These are phyloP conservation scores for Malassezia dermatis DNA, from an alignment of 1,284 basidiomycete genomes.

Conservation along the genomic window DNA sequence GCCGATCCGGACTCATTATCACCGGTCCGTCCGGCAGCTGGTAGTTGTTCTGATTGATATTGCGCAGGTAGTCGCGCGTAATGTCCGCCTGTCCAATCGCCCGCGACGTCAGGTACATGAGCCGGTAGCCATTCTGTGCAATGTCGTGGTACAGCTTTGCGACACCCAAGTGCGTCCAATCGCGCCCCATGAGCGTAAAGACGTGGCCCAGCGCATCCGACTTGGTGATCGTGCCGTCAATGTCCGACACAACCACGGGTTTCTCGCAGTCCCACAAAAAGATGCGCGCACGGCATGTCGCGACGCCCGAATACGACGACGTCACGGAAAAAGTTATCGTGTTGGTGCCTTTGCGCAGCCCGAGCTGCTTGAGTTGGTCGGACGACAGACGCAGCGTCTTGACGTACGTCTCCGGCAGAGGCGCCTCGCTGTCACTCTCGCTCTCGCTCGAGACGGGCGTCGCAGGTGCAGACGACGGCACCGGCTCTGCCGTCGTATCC, in stretches of 20 bases:
- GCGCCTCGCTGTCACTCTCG: not conserved
- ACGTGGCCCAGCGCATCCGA: slow-evolving; percentile 95
- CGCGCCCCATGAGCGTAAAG: slow-evolving; percentile 96
- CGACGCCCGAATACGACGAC: slow-evolving; percentile 69
- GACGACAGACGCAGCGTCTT: slow-evolving; percentile 83
- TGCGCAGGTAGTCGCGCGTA: slow-evolving; percentile 86
- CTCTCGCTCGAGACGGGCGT: not conserved
- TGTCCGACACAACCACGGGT: slow-evolving; percentile 86
- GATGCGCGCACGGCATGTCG: slow-evolving; percentile 74
- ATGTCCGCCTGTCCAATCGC: slow-evolving; percentile 98
- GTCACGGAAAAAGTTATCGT: slow-evolving; percentile 81
- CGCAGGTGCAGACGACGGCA: not conserved
- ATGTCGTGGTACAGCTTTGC: slow-evolving; percentile 98
- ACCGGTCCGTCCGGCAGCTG: slow-evolving; percentile 94
- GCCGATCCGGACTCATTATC: slow-evolving; percentile 93
- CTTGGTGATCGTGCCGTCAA: slow-evolving; percentile 91
- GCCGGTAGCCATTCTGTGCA: slow-evolving; percentile 85
- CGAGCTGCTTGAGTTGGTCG: slow-evolving; percentile 61
- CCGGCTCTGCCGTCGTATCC: too few relatives aligned
- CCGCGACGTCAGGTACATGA: slow-evolving; percentile 93
- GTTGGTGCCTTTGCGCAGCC: slow-evolving; percentile 80
- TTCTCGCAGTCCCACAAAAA: slow-evolving; percentile 91
- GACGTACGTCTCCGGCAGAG: slow-evolving; percentile 60
- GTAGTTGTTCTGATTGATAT: slow-evolving; percentile 89
- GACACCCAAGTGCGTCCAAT: slow-evolving; percentile 97